Conservation (phyloP, 768 basidiomycete genomes). For the Pleurotus giganteus region DNA sequence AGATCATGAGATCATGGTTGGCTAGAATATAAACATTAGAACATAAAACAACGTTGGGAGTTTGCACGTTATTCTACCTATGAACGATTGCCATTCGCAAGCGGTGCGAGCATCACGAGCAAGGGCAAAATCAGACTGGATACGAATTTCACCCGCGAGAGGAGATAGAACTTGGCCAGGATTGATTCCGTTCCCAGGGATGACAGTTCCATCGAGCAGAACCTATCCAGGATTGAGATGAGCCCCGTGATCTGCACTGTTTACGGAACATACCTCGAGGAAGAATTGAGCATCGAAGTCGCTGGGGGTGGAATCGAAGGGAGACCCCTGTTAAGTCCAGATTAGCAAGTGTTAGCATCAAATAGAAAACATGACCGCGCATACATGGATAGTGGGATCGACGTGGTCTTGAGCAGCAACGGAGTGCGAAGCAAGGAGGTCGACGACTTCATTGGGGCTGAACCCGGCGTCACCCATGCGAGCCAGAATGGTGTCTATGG, state of each 20-base stretch:
- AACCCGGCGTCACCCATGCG: slow-evolving; percentile 35
- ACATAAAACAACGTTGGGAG: too few relatives aligned
- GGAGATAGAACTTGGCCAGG: slow-evolving; percentile 21
- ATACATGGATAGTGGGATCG: slow-evolving; percentile 24
- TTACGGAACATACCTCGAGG: too few relatives aligned
- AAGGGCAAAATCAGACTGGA: slow-evolving; percentile 26
- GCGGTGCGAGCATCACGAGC: slow-evolving; percentile 33
- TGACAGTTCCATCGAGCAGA: slow-evolving; percentile 21
- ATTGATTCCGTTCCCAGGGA: slow-evolving; percentile 23
- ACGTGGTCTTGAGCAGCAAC: slow-evolving; percentile 31
- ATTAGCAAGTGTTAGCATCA: too few relatives aligned
- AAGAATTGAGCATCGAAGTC: slow-evolving; percentile 31
- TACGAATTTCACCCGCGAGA: slow-evolving; percentile 26
- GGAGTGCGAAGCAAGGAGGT: slow-evolving; percentile 33
- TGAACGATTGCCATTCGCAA: slow-evolving; percentile 39
- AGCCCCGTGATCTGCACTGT: too few relatives aligned
- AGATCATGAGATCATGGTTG: slow-evolving; percentile 21
- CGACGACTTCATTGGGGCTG: slow-evolving; percentile 32
- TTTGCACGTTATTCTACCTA: too few relatives aligned
- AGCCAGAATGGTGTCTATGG: background rate
- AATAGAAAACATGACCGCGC: too few relatives aligned
- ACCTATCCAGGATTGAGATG: too few relatives aligned
- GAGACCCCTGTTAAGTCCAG: slow-evolving; percentile 22
- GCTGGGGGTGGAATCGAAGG: slow-evolving; percentile 29
- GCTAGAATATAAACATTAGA: too few relatives aligned